Evolutionary conservation across 2,329 filamentous ascomycete genomes (phyloP).

Genomic region (Apiospora marii): DNA sequence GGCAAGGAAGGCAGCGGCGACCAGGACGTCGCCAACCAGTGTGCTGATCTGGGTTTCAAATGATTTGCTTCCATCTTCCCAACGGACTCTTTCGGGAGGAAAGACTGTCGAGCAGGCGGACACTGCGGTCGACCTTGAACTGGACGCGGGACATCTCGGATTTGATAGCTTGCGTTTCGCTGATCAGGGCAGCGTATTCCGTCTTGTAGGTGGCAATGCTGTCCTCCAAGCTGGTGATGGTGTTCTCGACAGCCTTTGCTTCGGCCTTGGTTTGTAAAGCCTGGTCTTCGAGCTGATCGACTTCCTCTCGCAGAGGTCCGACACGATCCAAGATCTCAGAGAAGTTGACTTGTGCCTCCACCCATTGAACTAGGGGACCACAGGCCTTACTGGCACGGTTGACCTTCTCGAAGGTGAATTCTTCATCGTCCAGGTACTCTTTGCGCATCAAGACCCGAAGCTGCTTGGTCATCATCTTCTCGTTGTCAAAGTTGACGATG

Average conservation of each 20-base stretch:
- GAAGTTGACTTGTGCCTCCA: conserved; percentile 94
- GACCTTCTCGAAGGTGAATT: conserved; percentile 96
- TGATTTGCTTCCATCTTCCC: conserved; percentile 97
- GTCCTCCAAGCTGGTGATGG: conserved; percentile 81
- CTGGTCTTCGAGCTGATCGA: conserved; percentile 84
- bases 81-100: conserved; percentile 89
- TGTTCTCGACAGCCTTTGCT: conserved; percentile 89
- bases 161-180: conserved; percentile 97
- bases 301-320: conserved; percentile 90
- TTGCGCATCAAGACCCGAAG: conserved; percentile 89
- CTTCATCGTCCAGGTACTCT: conserved; percentile 89
- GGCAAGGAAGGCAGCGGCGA: conserved; percentile 96
- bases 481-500: conserved; percentile 97
- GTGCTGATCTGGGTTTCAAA: conserved; percentile 98
- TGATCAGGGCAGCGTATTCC: conserved; percentile 95
- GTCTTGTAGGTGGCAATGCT: conserved; percentile 96
- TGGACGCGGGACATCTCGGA: conserved; percentile 94
- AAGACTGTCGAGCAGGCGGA: conserved; percentile 90
- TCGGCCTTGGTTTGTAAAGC: conserved; percentile 92
- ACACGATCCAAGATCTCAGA: conserved; percentile 97
- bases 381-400: conserved; percentile 97
- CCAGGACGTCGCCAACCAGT: conserved; percentile 91
- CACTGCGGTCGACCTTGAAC: conserved; percentile 97
- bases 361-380: conserved; percentile 96
- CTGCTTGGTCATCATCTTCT: conserved; percentile 87